Percentiles rank a stretch among this genome's conserved stretches.
These are phyloP conservation scores for Cercophora sp. DNA, from an alignment of 495 filamentous ascomycete genomes.

Conservation along the genomic window DNA sequence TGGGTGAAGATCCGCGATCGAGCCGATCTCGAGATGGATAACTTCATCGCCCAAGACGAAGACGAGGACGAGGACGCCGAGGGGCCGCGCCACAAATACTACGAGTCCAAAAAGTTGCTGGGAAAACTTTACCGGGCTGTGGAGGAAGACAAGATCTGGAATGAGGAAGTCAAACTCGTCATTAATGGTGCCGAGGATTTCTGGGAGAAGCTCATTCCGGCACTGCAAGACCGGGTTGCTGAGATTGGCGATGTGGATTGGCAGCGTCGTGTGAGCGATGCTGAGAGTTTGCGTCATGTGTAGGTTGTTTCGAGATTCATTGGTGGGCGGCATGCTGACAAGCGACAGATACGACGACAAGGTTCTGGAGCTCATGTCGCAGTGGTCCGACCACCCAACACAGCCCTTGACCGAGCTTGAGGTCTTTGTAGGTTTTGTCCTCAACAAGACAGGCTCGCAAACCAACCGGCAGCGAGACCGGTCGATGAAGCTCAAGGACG, in stretches of 20 bases:
- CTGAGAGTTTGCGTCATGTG: constrained; percentile 50
- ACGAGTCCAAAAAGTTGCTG: constrained; percentile 64
- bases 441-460: constrained; percentile 58
- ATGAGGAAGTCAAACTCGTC: constrained; percentile 50
- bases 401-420: constrained; percentile 66
- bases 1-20: constrained; percentile 48
- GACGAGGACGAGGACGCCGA: constrained; percentile 53
- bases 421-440: constrained; percentile 68
- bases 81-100: constrained; percentile 51
- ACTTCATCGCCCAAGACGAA: constrained; percentile 18
- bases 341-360: constrained; percentile 59
- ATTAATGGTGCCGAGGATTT: no score
- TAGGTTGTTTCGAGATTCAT: constrained; percentile 34
- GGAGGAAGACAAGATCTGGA: constrained; percentile 66
- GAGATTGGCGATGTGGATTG: constrained; percentile 25
- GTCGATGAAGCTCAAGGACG: constrained; percentile 58
- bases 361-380: constrained; percentile 52
- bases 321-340: not conserved
- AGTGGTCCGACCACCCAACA: constrained; percentile 54
- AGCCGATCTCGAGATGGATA: constrained; percentile 43
- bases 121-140: constrained; percentile 71
- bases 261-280: constrained; percentile 39
- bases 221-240: constrained; percentile 32
- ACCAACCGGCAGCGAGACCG: constrained; percentile 60
- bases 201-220: constrained; percentile 44